Evolutionary conservation across 2,329 filamentous ascomycete genomes (phyloP).

Genomic region (Nigrospora osmanthi): DNA sequence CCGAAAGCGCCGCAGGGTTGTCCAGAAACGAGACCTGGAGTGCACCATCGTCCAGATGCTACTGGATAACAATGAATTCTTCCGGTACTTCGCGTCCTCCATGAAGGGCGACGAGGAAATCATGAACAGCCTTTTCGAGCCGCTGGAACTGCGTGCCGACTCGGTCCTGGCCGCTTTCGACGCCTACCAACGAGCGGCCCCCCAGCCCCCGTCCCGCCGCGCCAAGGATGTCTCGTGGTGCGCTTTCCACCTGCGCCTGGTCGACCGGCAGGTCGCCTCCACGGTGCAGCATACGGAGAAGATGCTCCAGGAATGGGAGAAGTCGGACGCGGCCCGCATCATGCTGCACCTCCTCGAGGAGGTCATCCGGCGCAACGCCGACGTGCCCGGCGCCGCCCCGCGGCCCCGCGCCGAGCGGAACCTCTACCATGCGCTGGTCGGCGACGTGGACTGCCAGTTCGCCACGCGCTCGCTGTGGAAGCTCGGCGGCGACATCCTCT

Average conservation of each 20-base stretch:
- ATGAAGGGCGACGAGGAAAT: constrained; percentile 32
- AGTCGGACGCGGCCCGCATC: constrained; percentile 35
- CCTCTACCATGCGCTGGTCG: constrained; percentile 40
- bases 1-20: constrained; percentile 21
- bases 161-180: constrained; percentile 38
- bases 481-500: constrained; percentile 10
- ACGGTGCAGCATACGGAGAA: constrained; percentile 28
- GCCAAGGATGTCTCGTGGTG: constrained; percentile 41
- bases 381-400: constrained; percentile 21
- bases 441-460: constrained; percentile 34
- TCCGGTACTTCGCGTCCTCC: constrained; percentile 41
- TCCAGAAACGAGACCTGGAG: constrained; percentile 38
- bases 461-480: constrained; percentile 32
- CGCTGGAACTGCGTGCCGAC: constrained; percentile 37
- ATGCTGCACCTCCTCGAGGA: constrained; percentile 39
- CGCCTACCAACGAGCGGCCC: constrained; percentile 13
- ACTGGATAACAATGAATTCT: constrained; percentile 45
- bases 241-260: constrained; percentile 34
- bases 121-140: constrained; percentile 38
- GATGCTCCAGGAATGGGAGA: constrained; percentile 28
- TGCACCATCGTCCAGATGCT: constrained; percentile 45
- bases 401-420: constrained; percentile 28
- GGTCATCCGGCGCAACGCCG: constrained; percentile 31
- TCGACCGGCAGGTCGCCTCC: constrained; percentile 32
- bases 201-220: constrained; percentile 2